Evolutionary conservation across 345 rosid species (phyloP).

Genomic region (Bretschneidera sinensis): DNA sequence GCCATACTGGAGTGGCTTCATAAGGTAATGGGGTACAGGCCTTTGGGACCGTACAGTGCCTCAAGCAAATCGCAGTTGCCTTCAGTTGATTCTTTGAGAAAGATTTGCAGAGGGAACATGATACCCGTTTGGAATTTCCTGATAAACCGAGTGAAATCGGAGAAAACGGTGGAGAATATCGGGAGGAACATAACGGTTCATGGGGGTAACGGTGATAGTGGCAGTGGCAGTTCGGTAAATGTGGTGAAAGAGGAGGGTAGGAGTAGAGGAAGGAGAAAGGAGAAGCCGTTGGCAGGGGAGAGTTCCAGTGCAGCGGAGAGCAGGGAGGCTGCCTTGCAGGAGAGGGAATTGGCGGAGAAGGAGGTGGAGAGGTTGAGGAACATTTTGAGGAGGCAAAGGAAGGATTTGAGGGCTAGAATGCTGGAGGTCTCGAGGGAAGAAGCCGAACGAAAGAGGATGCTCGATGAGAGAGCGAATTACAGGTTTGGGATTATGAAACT

Average conservation of each 20-base stretch:
- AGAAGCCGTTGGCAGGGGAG: constrained; percentile 34
- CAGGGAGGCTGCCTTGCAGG: constrained; percentile 63
- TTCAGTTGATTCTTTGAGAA: constrained; percentile 58
- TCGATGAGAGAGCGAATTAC: constrained; percentile 79
- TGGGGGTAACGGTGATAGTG: constrained; percentile 40
- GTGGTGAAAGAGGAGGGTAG: constrained; percentile 50
- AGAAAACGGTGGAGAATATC: constrained; percentile 73
- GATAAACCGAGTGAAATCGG: constrained; percentile 69
- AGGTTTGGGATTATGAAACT: constrained; percentile 35
- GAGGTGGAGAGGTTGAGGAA: constrained; percentile 83
- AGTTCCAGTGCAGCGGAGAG: constrained; percentile 38
- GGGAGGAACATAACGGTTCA: constrained; percentile 74
- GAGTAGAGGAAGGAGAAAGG: constrained; percentile 53
- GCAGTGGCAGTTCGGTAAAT: constrained; percentile 26
- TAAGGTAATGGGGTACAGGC: constrained; percentile 84
- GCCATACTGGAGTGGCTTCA: constrained; percentile 78
- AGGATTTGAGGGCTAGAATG: constrained; percentile 85
- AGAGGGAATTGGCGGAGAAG: constrained; percentile 65
- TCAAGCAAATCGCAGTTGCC: constrained; percentile 56
- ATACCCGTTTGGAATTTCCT: constrained; percentile 71
- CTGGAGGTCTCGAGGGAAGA: constrained; percentile 87
- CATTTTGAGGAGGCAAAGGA: constrained; percentile 69
- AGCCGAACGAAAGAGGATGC: constrained; percentile 91
- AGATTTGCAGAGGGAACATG: constrained; percentile 83
- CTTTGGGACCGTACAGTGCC: constrained; percentile 60